A percentile compares a stretch with the other conserved stretches of the same genome.
phyloP scores from a whole-genome alignment of 768 basidiomycete species.

The Leucocoprinus birnbaumii region DNA sequence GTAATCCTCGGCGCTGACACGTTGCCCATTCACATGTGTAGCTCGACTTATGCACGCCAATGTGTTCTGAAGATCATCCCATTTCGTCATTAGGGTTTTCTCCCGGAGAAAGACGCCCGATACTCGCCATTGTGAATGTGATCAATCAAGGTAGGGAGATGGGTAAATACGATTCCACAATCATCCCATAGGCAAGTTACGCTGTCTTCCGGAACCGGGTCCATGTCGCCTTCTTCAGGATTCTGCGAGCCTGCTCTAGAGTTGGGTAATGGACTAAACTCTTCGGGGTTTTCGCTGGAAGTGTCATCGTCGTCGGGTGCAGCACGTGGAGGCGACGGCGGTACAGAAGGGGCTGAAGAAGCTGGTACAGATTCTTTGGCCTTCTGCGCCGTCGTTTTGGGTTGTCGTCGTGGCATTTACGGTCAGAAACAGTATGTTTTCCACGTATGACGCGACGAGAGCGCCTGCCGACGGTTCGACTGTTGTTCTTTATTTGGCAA shows the following conservation, averaged over 20 bases:
- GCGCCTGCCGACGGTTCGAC: background rate
- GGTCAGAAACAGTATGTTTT: conserved; percentile 6
- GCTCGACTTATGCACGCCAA: conserved; percentile 78
- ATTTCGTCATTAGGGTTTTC: conserved; percentile 1
- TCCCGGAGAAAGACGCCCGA: background rate
- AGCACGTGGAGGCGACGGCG: background rate
- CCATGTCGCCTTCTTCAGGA: conserved; percentile 4
- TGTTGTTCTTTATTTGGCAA: conserved; percentile 10
- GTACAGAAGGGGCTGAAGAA: conserved; percentile 1
- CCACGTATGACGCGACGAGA: background rate
- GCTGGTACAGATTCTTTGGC: background rate
- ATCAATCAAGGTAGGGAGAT: conserved; percentile 72
- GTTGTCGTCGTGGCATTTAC: conserved; percentile 4
- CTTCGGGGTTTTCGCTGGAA: conserved; percentile 6
- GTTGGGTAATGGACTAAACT: conserved; percentile 2
- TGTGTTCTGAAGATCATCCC: conserved; percentile 53
- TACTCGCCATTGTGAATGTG: conserved; percentile 79
- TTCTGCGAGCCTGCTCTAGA: conserved; percentile 4
- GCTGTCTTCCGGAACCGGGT: conserved; percentile 40
- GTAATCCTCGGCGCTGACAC: conserved; percentile 75
- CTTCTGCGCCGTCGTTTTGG: background rate
- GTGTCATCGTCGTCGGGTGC: conserved; percentile 1
- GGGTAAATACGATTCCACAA: conserved; percentile 70
- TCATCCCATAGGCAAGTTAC: conserved; percentile 84
- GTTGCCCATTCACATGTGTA: conserved; percentile 90